phyloP scores from a whole-genome alignment of 2,329 filamentous ascomycete genomes.

The Neofusicoccum parvum region DNA sequence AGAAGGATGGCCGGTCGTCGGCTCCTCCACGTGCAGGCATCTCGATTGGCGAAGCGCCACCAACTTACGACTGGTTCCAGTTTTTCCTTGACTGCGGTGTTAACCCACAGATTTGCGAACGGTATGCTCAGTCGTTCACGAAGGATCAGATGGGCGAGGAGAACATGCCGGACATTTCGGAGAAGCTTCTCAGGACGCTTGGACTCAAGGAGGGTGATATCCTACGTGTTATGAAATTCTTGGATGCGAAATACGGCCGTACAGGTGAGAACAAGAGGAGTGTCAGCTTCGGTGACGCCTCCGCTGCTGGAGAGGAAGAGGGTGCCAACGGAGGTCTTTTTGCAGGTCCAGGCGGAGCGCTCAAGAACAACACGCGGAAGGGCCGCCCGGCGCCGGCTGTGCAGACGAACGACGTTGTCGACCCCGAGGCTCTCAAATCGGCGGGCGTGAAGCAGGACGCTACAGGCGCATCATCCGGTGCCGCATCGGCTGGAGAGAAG shows the following conservation, averaged over 20 bases:
- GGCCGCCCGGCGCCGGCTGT: slow-evolving; percentile 85
- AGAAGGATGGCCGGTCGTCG: slow-evolving; percentile 49
- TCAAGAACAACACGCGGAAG: slow-evolving; percentile 94
- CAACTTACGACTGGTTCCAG: slow-evolving; percentile 97
- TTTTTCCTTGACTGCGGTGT: slow-evolving; percentile 95
- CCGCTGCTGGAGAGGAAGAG: slow-evolving; percentile 61
- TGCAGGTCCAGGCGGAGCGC: slow-evolving; percentile 84
- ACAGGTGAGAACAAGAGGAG: slow-evolving; percentile 57
- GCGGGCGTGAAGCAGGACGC: slow-evolving; percentile 42
- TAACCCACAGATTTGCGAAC: slow-evolving; percentile 87
- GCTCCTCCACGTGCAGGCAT: slow-evolving; percentile 54
- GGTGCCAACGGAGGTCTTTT: slow-evolving; percentile 70
- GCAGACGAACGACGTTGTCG: slow-evolving; percentile 81
- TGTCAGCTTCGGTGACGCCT: slow-evolving; percentile 55
- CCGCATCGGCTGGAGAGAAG: slow-evolving; percentile 29
- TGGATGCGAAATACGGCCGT: slow-evolving; percentile 80
- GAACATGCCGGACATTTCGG: slow-evolving; percentile 84
- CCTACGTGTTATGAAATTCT: slow-evolving; percentile 85
- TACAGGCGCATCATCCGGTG: slow-evolving; percentile 12
- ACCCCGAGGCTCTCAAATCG: slow-evolving; percentile 80
- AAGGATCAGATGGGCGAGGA: slow-evolving; percentile 96
- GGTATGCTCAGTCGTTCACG: slow-evolving; percentile 86
- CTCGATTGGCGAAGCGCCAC: slow-evolving; percentile 63
- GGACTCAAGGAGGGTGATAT: slow-evolving; percentile 97
- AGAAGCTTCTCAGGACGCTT: slow-evolving; percentile 78